A percentile compares a stretch with the other conserved stretches of the same genome.
phyloP scores from a whole-genome alignment of 805 yeast species.

The Candida tallmaniae region DNA sequence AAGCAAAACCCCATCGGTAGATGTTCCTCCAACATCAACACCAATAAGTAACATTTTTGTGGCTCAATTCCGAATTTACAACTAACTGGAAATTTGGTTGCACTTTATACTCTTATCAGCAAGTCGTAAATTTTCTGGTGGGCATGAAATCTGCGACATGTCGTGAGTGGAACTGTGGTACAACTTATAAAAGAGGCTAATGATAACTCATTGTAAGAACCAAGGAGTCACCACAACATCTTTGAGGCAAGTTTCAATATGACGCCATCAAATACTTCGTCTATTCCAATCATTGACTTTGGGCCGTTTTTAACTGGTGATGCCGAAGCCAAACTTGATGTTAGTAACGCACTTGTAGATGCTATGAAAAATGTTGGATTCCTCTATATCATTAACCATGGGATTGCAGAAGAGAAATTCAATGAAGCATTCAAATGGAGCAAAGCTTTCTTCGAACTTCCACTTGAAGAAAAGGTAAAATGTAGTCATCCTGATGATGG shows the following conservation, averaged over 20 bases:
- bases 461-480: conserved; percentile 7
- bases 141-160: too few species aligned
- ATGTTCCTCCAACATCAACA: conserved; percentile 51
- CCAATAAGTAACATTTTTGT: conserved; percentile 21
- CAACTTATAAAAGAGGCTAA: too few species aligned
- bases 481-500: conserved; percentile 10
- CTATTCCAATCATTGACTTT: conserved; percentile 7
- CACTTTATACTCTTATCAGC: too few species aligned
- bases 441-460: conserved; percentile 9
- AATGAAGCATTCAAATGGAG: conserved; percentile 4
- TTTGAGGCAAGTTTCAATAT: too few species aligned
- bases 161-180: too few species aligned
- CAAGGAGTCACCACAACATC: too few species aligned
- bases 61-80: too few species aligned
- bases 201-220: too few species aligned
- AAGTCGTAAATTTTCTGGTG: too few species aligned
- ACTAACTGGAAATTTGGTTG: too few species aligned
- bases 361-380: conserved; percentile 12
- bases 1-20: conserved; percentile 44
- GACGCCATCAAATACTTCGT: not conserved
- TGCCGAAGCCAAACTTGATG: too few species aligned
- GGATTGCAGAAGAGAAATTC: conserved; percentile 5
- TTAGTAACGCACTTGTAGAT: too few species aligned
- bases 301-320: conserved; percentile 5
- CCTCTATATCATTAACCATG: conserved; percentile 11